Percentiles rank a stretch among this genome's conserved stretches.
Conservation (phyloP, 176 grass and related monocot genomes). For the Eragrostis curvula region DNA sequence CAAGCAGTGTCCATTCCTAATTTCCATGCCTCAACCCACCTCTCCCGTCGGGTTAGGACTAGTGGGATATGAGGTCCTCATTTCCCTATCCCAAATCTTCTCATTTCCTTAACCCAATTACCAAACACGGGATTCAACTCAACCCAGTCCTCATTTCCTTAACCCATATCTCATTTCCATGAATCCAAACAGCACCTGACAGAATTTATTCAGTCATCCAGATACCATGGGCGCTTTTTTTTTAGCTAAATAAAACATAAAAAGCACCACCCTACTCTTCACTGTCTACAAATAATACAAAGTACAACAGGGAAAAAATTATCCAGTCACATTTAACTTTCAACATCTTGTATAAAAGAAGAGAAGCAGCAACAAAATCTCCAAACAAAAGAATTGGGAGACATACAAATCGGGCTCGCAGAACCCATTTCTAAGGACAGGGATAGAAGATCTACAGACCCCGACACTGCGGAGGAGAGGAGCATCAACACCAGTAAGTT, state of each 20-base stretch:
- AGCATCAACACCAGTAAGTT: constrained; percentile 56
- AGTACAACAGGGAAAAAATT: constrained; percentile 48
- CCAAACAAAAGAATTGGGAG: constrained; percentile 81
- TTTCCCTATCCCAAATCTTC: no score
- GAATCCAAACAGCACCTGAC: no score
- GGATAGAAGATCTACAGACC: constrained; percentile 60
- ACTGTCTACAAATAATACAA: constrained; percentile 61
- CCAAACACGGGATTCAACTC: no score
- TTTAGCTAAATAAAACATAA: neutral
- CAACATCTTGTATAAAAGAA: constrained; percentile 51
- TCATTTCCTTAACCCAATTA: no score
- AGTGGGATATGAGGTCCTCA: no score
- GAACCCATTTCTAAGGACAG: constrained; percentile 36
- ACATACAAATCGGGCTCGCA: constrained; percentile 44
- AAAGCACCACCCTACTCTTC: constrained; percentile 44
- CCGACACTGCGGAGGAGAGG: constrained; percentile 33
- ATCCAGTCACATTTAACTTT: constrained; percentile 53
- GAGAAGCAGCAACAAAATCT: constrained; percentile 69
- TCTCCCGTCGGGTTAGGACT: no score
- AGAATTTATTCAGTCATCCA: no score
- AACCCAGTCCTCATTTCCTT: no score
- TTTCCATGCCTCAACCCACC: no score
- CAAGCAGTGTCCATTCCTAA: no score
- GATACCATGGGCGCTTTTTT: neutral
- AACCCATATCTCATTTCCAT: no score